Base-by-base conservation (phyloP, 1,139 yeast species). In the Entelexis paramagnoliae region DNA sequence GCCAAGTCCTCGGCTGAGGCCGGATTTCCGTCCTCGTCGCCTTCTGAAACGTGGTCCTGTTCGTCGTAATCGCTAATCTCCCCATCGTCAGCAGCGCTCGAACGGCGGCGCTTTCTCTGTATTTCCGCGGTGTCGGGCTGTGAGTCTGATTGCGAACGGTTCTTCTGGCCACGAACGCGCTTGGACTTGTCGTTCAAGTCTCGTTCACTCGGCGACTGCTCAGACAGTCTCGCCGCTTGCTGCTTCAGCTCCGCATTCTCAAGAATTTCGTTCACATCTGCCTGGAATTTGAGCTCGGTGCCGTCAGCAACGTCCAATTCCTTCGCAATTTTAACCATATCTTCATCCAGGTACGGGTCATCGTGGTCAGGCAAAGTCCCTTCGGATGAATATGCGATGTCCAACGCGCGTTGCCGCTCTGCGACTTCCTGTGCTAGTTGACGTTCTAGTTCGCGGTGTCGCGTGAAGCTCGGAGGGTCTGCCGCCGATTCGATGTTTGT, bases 381-480 rank as follows among this genome's bases (percentile, higher is more conserved):
- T 14, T 51, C 57, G 8, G 51, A 59, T 14, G 50, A 51, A 40
- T 51, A 56, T 6, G 52, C 57, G 34, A n/a, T 14, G 6, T 29
- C 49, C 13, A 38, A 30, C 5, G 35, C 40, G 19, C 38, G 33
- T n/a, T 38, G 43, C 11, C 49, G 41, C 16, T 34, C 30, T 5
- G 35, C 35, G 24, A 38, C 24, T 32, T 46, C 36, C 35, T 29
- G 40, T 8, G 49, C 44, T 14, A 48, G 5, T 4, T 35, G 38
- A 45, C 50, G 58, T 51, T 55, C 69, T 7, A 53, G 51, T 30
- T 62, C 64, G 29, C 69, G 60, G 46, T 67, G 68, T 46, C 61
- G 58, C 13, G 61, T 72, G 64, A 76, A 89, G 0, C 96, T 81
- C 1, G 99, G 99, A 0, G 99, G 99, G 55, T 80, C 75, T 0